phyloP scores from a whole-genome alignment of 2,329 filamentous ascomycete species.

The Harringtonia aguacate region DNA sequence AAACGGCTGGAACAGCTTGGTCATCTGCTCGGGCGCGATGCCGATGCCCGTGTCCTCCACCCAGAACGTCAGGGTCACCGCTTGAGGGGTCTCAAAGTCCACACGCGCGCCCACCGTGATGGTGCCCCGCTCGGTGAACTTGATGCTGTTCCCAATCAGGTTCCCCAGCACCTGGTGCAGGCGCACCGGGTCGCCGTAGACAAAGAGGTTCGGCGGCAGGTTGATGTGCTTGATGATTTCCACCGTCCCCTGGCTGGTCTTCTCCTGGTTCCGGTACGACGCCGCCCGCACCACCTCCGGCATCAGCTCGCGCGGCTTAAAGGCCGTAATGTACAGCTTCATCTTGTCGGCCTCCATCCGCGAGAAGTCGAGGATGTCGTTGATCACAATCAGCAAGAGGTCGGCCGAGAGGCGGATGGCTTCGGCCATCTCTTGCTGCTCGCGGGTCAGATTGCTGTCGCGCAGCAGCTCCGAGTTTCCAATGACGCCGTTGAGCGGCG shows the following conservation, averaged over 20 bases:
- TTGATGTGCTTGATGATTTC: constrained; percentile 61
- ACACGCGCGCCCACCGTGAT: constrained; percentile 74
- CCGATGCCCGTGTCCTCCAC: constrained; percentile 88
- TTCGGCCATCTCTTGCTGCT: constrained; percentile 78
- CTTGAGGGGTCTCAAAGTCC: constrained; percentile 58
- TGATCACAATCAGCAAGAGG: constrained; percentile 82
- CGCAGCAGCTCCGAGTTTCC: constrained; percentile 77
- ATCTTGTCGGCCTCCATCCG: constrained; percentile 86
- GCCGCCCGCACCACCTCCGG: constrained; percentile 55
- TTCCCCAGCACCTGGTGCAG: constrained; percentile 66
- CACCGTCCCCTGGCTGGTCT: constrained; percentile 51
- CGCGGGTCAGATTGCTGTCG: constrained; percentile 62
- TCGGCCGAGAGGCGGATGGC: constrained; percentile 81
- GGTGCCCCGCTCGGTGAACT: constrained; percentile 80
- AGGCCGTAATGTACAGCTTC: constrained; percentile 64
- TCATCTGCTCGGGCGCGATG: constrained; percentile 70
- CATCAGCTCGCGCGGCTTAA: constrained; percentile 57
- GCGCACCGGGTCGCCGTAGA: constrained; percentile 55
- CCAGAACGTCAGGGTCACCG: constrained; percentile 69
- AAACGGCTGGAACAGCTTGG: constrained; percentile 84
- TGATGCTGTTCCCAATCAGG: constrained; percentile 84
- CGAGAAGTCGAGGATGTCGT: constrained; percentile 92
- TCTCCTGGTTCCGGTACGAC: constrained; percentile 55
- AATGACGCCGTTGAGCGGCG: constrained; percentile 78
- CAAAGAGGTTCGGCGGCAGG: constrained; percentile 58